Percentiles rank a stretch among this genome's conserved stretches.
Evolutionary conservation across 805 yeast genomes (phyloP).

Genomic region (Cyberlindnera mycetangii): DNA sequence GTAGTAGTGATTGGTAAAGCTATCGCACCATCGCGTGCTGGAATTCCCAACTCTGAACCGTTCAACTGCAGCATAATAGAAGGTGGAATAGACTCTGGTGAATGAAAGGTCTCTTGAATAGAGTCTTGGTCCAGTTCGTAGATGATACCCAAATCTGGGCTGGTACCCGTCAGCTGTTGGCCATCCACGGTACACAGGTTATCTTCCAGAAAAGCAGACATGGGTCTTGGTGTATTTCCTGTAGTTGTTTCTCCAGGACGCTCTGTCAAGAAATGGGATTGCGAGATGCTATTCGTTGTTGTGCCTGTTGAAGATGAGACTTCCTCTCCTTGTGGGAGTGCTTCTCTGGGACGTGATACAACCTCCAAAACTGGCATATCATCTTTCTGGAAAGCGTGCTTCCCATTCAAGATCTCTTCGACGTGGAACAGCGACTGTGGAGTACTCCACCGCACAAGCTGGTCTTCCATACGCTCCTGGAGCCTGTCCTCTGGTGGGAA

Average conservation of each 20-base stretch:
- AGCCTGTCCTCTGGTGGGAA: conserved; percentile 28
- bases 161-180: too few relatives aligned
- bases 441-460: conserved; percentile 35
- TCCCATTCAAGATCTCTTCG: conserved; percentile 31
- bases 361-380: conserved; percentile 19
- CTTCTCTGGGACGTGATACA: background rate
- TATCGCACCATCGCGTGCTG: background rate
- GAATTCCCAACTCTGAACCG: background rate
- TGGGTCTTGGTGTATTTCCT: background rate
- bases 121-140: conserved; percentile 1
- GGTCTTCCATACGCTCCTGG: conserved; percentile 34
- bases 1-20: background rate
- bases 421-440: conserved; percentile 28
- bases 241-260: background rate
- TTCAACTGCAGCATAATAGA: conserved; percentile 4
- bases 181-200: background rate
- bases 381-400: conserved; percentile 32
- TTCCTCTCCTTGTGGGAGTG: background rate
- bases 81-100: too few relatives aligned
- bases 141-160: background rate
- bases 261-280: conserved; percentile 9
- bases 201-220: background rate
- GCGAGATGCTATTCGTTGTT: conserved; percentile 14
- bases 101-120: conserved; percentile 3
- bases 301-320: conserved; percentile 9